Conservation (phyloP, 805 yeast species). For the Kodamaea nitidulidarum region DNA sequence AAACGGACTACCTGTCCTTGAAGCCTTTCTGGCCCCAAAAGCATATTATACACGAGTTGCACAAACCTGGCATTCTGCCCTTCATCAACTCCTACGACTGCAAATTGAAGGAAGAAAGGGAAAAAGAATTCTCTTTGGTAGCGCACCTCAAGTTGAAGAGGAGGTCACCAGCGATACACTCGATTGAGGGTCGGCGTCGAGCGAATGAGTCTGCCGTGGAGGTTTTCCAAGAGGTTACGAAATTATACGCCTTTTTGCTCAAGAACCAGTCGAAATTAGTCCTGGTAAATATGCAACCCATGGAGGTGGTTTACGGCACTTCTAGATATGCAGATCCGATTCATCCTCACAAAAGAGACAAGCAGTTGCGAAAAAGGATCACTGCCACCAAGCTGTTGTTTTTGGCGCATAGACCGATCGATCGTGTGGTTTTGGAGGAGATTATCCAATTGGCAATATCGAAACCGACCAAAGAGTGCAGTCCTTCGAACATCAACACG, state of each 20-base stretch:
- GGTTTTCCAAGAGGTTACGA: constrained; percentile 12
- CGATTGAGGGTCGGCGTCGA: too few species aligned
- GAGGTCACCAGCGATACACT: neutral
- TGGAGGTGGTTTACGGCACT: constrained; percentile 32
- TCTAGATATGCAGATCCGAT: constrained; percentile 29
- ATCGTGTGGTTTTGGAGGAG: constrained; percentile 13
- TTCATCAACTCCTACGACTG: constrained; percentile 14
- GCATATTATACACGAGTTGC: constrained; percentile 27
- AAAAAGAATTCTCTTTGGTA: constrained; percentile 14
- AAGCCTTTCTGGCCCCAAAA: constrained; percentile 32
- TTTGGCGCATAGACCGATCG: constrained; percentile 19
- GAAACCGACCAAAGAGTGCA: constrained; percentile 4
- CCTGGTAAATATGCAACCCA: constrained; percentile 22
- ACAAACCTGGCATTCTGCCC: constrained; percentile 6
- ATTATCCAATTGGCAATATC: constrained; percentile 17
- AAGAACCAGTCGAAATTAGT: constrained; percentile 18
- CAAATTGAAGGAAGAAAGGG: constrained; percentile 12
- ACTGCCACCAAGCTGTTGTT: constrained; percentile 21
- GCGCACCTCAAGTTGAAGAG: constrained; percentile 10
- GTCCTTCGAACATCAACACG: constrained; percentile 1
- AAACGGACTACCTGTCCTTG: constrained; percentile 19
- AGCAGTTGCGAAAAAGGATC: constrained; percentile 22
- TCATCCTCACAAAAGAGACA: constrained; percentile 25
- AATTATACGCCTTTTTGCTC: constrained; percentile 20
- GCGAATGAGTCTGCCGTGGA: too few species aligned